Base-by-base conservation (phyloP, 495 filamentous ascomycete genomes). In the Tuber indicum region DNA sequence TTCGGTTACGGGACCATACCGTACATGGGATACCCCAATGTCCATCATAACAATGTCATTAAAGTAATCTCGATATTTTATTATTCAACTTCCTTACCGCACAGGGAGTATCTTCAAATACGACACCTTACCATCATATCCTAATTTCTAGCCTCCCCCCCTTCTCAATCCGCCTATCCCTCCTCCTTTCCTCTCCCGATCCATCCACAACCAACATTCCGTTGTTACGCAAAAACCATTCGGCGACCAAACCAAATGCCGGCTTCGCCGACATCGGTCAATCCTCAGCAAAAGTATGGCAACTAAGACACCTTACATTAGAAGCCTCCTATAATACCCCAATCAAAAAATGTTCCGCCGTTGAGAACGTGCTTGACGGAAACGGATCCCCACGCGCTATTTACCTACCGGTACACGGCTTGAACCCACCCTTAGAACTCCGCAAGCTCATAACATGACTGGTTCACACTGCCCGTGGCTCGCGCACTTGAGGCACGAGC, bases 341-440 rank as follows among this genome's bases (percentile, higher is more conserved):
- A 66, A 66, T 66, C 26, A 66, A 36, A 66, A 66, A 66, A 36
- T 66, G 58, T 66, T 66, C 58, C 58, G 58, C 58, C 58, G 58
- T 66, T 66, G 58, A 66, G 58, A 66, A 66, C 58, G 58, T 66
- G 58, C 58, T 66, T 66, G 58, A 66, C 32, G 36, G 58, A 66
- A 66, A 17, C 58, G 58, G 58, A 14, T 36, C 58, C 26, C 58
- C 58, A 19, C 58, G 26, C 58, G 26, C 26, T 36, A 36, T 17
- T 66, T 36, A 66, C 26, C 26, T 36, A 8, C 42, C 8, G 42
- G 47, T 23, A 52, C 23, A n/a, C 26, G 52, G 23, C 52, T 62
- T 62, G 52, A 62, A 26, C 52, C 58, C 58, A 66, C 1, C 14
- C 58, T 17, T 0, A 66, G 58, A 36, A 66, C 58, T 36, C 26